A percentile compares a stretch with the other conserved stretches of the same genome.
These are phyloP conservation scores for Aspergillus terreus DNA, from an alignment of 2,329 filamentous ascomycete genomes.

Conservation along the genomic window DNA sequence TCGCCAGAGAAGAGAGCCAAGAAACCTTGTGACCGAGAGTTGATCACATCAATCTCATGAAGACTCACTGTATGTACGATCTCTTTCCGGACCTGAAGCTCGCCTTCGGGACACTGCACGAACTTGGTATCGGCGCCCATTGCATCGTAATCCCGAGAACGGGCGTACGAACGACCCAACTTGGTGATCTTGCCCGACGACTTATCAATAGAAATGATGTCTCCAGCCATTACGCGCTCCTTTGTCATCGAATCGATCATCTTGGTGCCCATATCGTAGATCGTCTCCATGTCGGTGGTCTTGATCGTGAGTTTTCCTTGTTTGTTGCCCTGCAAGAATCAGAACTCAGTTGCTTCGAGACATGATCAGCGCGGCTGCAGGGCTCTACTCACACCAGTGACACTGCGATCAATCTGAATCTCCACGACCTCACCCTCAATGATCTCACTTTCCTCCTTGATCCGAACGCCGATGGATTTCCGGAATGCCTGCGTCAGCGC, in stretches of 20 bases:
- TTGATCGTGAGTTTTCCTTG: constrained; percentile 99
- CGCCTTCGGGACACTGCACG: constrained; percentile 93
- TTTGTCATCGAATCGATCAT: constrained; percentile 99
- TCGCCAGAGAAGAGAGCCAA: constrained; percentile 95
- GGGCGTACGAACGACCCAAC: constrained; percentile 87
- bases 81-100: constrained; percentile 95
- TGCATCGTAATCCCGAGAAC: constrained; percentile 95
- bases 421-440: constrained; percentile 99
- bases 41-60: constrained; percentile 99
- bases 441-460: constrained; percentile 98
- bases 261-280: constrained; percentile 99
- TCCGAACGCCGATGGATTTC: constrained; percentile 95
- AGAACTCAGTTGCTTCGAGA: constrained; percentile 7
- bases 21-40: constrained; percentile 97
- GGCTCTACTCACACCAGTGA: constrained; percentile 66
- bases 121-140: constrained; percentile 99
- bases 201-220: constrained; percentile 98
- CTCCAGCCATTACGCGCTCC: constrained; percentile 96
- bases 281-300: constrained; percentile 98
- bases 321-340: constrained; percentile 67
- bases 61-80: constrained; percentile 94
- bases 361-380: not conserved
- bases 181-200: constrained; percentile 97
- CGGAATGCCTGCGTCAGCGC: constrained; percentile 97
- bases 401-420: constrained; percentile 95